Percentiles rank a stretch among this genome's conserved stretches.
Evolutionary conservation across 768 basidiomycete genomes (phyloP).

Genomic region (Psilocybe subaeruginosa): DNA sequence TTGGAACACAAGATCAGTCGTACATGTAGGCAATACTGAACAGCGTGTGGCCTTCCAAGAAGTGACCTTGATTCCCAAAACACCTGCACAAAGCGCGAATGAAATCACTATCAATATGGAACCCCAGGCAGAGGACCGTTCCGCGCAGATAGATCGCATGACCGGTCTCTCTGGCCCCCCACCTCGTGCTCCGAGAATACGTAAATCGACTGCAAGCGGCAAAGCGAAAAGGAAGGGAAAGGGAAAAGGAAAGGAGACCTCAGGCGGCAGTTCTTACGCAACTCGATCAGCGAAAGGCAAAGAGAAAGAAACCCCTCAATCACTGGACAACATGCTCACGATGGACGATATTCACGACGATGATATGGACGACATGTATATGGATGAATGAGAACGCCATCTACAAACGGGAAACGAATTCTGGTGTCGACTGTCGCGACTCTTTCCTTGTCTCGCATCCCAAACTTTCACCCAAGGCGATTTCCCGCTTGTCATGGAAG

Average conservation of each 20-base stretch:
- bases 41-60: slow-evolving; percentile 76
- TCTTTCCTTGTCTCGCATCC: background rate
- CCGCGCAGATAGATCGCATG: slow-evolving; percentile 25
- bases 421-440: background rate
- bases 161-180: slow-evolving; percentile 25
- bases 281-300: background rate
- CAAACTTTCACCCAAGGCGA: too few species aligned
- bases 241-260: slow-evolving; percentile 14
- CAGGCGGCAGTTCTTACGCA: background rate
- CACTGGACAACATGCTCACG: background rate
- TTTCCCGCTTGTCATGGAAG: too few species aligned
- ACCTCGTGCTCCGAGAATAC: slow-evolving; percentile 18
- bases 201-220: slow-evolving; percentile 11
- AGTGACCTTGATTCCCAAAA: slow-evolving; percentile 57
- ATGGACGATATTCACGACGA: slow-evolving; percentile 1
- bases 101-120: slow-evolving; percentile 8
- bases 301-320: background rate
- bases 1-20: slow-evolving; percentile 50
- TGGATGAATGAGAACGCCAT: slow-evolving; percentile 4
- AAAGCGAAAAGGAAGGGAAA: slow-evolving; percentile 15
- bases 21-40: slow-evolving; percentile 62
- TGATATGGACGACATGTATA: slow-evolving; percentile 11
- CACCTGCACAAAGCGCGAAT: slow-evolving; percentile 10
- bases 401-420: background rate
- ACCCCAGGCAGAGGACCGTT: slow-evolving; percentile 7